Conservation (phyloP, 2,329 filamentous ascomycete genomes). For the Aspergillus thermomutatus region DNA sequence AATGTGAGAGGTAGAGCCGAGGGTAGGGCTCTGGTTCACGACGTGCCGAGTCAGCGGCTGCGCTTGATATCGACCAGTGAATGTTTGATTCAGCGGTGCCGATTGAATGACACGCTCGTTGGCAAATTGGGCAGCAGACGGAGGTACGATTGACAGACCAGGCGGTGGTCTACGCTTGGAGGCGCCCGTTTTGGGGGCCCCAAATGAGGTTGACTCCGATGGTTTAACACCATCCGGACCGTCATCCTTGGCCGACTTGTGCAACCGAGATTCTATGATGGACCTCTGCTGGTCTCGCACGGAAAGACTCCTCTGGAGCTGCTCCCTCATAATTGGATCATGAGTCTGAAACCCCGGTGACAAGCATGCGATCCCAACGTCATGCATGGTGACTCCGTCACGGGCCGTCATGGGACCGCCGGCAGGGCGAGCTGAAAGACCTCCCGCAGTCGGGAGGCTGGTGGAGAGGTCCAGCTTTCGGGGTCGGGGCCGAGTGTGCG, state of each 20-base stretch:
- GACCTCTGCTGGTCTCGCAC: slow-evolving; percentile 91
- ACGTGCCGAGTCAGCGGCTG: slow-evolving; percentile 74
- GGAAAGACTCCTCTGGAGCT: slow-evolving; percentile 88
- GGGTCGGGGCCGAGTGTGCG: slow-evolving; percentile 46
- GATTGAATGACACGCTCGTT: slow-evolving; percentile 96
- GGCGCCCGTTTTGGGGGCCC: slow-evolving; percentile 39
- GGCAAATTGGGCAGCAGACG: slow-evolving; percentile 86
- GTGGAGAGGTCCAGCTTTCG: slow-evolving; percentile 46
- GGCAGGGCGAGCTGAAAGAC: slow-evolving; percentile 63
- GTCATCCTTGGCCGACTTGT: slow-evolving; percentile 81
- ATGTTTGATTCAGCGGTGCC: slow-evolving; percentile 88
- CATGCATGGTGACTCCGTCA: slow-evolving; percentile 78
- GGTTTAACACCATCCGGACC: slow-evolving; percentile 59
- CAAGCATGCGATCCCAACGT: slow-evolving; percentile 89
- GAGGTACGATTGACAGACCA: slow-evolving; percentile 90
- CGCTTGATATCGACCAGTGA: slow-evolving; percentile 82
- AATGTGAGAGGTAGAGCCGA: slow-evolving; percentile 83
- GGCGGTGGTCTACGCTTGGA: slow-evolving; percentile 64
- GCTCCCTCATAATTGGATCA: slow-evolving; percentile 93
- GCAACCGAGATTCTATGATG: slow-evolving; percentile 87
- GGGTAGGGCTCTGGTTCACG: slow-evolving; percentile 75
- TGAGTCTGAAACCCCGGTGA: slow-evolving; percentile 96
- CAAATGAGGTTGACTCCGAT: slow-evolving; percentile 43
- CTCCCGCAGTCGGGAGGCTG: slow-evolving; percentile 43
- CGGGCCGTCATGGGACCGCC: slow-evolving; percentile 68